Evolutionary conservation across 2,329 filamentous ascomycete species (phyloP).

Genomic region (Aureobasidium sp.): DNA sequence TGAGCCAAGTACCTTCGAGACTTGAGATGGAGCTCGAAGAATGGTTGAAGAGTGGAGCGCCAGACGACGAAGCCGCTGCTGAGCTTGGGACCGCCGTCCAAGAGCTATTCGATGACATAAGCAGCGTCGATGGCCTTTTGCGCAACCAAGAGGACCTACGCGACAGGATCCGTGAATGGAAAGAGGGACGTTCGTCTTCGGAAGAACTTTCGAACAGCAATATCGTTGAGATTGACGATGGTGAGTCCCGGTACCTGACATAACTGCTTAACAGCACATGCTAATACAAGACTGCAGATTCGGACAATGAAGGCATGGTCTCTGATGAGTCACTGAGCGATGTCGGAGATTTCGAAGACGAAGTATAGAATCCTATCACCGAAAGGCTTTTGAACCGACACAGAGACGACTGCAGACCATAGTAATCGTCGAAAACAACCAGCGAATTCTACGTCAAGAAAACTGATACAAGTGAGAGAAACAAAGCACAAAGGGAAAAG

Average conservation of each 20-base stretch:
- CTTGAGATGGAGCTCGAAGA: conserved; percentile 1
- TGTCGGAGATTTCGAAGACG: neutral
- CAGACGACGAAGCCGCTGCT: neutral
- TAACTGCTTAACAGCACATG: neutral
- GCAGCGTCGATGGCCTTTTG: neutral
- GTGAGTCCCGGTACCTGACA: neutral
- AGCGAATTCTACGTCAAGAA: too few species aligned
- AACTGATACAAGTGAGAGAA: too few species aligned
- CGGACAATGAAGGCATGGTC: neutral
- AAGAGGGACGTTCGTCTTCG: neutral
- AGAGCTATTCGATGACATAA: neutral
- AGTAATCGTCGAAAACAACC: neutral
- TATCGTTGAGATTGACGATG: neutral
- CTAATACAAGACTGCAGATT: neutral
- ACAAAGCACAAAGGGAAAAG: neutral
- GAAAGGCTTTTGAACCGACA: neutral
- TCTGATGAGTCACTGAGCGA: neutral
- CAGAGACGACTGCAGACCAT: neutral
- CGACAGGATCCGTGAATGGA: neutral
- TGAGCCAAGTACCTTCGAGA: neutral
- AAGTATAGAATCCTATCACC: neutral
- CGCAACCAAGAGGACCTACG: neutral
- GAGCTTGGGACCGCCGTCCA: conserved; percentile 2
- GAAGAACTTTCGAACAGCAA: neutral
- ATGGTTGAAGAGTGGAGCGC: neutral